A percentile compares a stretch with the other conserved stretches of the same genome.
Conservation (phyloP, 2,329 filamentous ascomycete species). For the Rosellinia necatrix region DNA sequence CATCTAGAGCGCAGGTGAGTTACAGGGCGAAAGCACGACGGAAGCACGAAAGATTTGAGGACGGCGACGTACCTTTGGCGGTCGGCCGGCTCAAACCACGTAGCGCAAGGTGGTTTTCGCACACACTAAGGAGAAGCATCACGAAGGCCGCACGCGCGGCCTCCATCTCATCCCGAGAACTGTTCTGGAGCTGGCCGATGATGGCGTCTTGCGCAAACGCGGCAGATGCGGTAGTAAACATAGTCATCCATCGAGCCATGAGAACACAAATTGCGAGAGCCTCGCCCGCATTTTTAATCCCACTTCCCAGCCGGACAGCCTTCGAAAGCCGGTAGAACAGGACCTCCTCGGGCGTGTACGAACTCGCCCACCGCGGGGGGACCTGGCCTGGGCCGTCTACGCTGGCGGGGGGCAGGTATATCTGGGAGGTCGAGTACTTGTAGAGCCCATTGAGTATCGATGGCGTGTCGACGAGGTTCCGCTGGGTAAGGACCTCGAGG, state of each 20-base stretch:
- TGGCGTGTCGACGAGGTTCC: slow-evolving; percentile 57
- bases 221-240: slow-evolving; percentile 58
- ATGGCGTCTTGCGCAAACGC: slow-evolving; percentile 54
- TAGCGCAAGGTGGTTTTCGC: slow-evolving; percentile 63
- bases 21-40: slow-evolving; percentile 33
- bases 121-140: slow-evolving; percentile 64
- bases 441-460: slow-evolving; percentile 61
- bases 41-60: slow-evolving; percentile 14
- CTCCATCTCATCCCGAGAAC: slow-evolving; percentile 61
- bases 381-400: slow-evolving; percentile 30
- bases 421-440: slow-evolving; percentile 60
- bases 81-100: slow-evolving; percentile 56
- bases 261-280: slow-evolving; percentile 55
- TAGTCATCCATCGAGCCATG: slow-evolving; percentile 62
- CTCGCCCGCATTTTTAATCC: slow-evolving; percentile 52
- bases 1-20: slow-evolving; percentile 41
- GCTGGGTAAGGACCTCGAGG: slow-evolving; percentile 58
- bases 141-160: slow-evolving; percentile 66
- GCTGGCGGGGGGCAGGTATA: slow-evolving; percentile 36
- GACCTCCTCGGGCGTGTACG: slow-evolving; percentile 76
- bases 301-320: slow-evolving; percentile 67
- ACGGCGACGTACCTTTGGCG: slow-evolving; percentile 54
- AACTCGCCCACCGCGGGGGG: slow-evolving; percentile 56
- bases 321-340: slow-evolving; percentile 94
- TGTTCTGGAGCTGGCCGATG: slow-evolving; percentile 50